Evolutionary conservation across 768 basidiomycete genomes (phyloP).

Genomic region (Lactarius sp.): DNA sequence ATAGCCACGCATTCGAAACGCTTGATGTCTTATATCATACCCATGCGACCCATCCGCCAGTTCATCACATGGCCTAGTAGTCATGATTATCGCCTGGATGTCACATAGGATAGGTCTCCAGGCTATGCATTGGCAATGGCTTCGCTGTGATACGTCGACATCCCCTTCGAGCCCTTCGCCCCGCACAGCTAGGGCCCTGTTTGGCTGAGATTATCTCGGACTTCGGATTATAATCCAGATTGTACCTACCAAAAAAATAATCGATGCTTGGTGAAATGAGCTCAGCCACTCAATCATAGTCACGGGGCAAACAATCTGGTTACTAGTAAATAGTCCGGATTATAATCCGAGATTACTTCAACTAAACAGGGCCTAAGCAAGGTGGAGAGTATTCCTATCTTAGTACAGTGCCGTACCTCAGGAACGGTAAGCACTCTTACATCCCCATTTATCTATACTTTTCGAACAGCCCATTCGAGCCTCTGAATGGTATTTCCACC

Average conservation of each 20-base stretch:
- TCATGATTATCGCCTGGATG: not conserved
- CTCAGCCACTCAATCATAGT: too few relatives aligned
- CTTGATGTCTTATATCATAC: too few relatives aligned
- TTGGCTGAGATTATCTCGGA: too few relatives aligned
- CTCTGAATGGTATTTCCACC: conserved; percentile 6
- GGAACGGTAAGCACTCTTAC: not conserved
- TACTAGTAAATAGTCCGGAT: too few relatives aligned
- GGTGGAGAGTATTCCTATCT: not conserved
- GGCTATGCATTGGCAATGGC: not conserved
- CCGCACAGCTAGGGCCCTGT: not conserved
- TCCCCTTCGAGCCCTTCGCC: not conserved
- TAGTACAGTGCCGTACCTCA: not conserved
- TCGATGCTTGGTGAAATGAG: too few relatives aligned
- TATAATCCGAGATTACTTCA: too few relatives aligned
- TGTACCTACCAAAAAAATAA: too few relatives aligned
- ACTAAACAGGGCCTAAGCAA: not conserved
- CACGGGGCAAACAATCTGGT: too few relatives aligned
- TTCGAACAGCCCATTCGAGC: conserved; percentile 18
- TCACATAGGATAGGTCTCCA: too few relatives aligned
- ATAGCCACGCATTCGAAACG: too few relatives aligned
- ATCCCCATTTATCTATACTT: not conserved
- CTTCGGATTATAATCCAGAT: too few relatives aligned
- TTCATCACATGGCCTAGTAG: not conserved
- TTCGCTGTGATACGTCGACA: not conserved
- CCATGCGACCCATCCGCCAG: too few relatives aligned